Evolutionary conservation across 768 basidiomycete species (phyloP), one percentile per base, ranked within the genome.

Genomic region (Termitomyces bulborhizus): DNA sequence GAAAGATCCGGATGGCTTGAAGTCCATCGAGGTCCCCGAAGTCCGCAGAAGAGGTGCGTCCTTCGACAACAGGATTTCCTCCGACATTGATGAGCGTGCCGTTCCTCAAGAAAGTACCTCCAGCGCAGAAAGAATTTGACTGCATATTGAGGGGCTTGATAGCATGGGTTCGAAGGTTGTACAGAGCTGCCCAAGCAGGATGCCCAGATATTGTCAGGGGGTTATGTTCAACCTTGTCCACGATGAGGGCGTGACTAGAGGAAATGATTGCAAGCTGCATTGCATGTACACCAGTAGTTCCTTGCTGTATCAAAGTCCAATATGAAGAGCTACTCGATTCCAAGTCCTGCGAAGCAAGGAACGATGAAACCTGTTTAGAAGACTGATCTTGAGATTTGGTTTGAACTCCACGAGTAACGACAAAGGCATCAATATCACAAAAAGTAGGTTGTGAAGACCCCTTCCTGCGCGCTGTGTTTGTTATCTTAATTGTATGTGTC

Each of bases 221-320:
- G 63, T 93, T 92, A 68, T 91, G 88, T 65, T 90, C 89, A 26
- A 90, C 89, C 68, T 92, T 92, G 77, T 93, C 90, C 39, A 93
- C 66, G 47, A 93, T 76, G 58, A 91, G 68, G 15, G 82, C 88
- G 60, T 88, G 87, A 8, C 79, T 81, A 15, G 79, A 63, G 4
- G 89, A 91, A 58, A 91, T 75, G 55, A 91, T 69, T 6, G 74
- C 73, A 55, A 91, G 65, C 65, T 91, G 88, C 88, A 90, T 90
- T 3, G 89, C 90, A 55, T 82, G 73, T 12, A 91, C 85, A 15
- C 90, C 90, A 13, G 87, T 90, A 16, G 80, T 75, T 13, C 90
- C 90, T 50, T 78, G 73, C 67, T 88, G 84, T 32, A 66, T 67
- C 34, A 91, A 66, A 15, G 75, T 74, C 90, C 90, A 92, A 18